Percentiles rank a stretch among this genome's conserved stretches.
phyloP scores from a whole-genome alignment of 2,329 filamentous ascomycete species.

The Talaromyces pinophilus region DNA sequence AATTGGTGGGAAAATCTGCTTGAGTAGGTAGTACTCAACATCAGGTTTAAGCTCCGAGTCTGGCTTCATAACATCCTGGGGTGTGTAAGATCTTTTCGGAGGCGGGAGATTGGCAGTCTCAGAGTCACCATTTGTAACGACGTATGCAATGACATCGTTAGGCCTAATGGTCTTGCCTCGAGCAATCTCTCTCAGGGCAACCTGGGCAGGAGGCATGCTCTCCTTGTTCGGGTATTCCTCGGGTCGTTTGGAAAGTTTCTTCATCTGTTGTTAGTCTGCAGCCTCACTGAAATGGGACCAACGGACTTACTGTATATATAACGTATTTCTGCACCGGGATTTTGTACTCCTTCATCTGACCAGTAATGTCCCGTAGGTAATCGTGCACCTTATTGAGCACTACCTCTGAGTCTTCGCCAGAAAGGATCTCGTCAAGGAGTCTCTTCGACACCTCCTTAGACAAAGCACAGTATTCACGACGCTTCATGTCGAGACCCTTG shows the following conservation, averaged over 20 bases:
- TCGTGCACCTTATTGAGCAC: constrained; percentile 91
- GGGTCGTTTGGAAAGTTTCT: constrained; percentile 90
- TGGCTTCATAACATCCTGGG: constrained; percentile 78
- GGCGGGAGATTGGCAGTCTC: constrained; percentile 63
- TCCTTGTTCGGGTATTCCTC: constrained; percentile 92
- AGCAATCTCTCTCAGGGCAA: constrained; percentile 83
- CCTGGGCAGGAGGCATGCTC: constrained; percentile 95
- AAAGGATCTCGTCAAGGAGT: constrained; percentile 91
- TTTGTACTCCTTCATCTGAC: constrained; percentile 78
- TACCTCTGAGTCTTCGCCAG: constrained; percentile 85
- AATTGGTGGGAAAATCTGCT: constrained; percentile 97
- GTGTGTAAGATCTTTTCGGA: constrained; percentile 85
- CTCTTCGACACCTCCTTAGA: constrained; percentile 93
- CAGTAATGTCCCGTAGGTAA: constrained; percentile 79
- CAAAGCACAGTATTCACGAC: constrained; percentile 92
- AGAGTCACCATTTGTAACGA: constrained; percentile 72
- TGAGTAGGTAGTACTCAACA: constrained; percentile 96
- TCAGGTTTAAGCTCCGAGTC: constrained; percentile 78
- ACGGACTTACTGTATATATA: constrained; percentile 71
- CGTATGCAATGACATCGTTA: constrained; percentile 94
- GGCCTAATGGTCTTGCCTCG: constrained; percentile 85
- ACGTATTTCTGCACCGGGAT: constrained; percentile 86
- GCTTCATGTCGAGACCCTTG: constrained; percentile 96
- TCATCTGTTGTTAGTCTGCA: constrained; percentile 22
- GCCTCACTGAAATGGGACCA: not conserved